Evolutionary conservation across 2,329 filamentous ascomycete species (phyloP), one percentile per base, ranked within the genome.

Genomic region (Xylariaceae sp.): DNA sequence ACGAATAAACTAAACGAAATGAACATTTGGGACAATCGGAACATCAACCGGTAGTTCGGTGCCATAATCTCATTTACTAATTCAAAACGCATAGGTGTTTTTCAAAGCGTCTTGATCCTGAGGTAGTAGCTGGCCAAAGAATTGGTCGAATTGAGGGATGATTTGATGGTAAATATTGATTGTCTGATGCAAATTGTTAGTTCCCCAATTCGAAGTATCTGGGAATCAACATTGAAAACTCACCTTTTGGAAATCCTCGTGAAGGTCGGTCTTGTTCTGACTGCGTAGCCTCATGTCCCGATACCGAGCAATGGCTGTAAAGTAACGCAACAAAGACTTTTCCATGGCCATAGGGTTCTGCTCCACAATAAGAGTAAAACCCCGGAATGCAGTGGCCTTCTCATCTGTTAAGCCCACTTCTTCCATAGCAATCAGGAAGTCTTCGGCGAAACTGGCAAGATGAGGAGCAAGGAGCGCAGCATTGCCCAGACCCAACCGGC

Each of bases 341-440:
- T 97, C 94, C 83, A 99, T 92, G 1, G 91, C 90, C 67, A 91
- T 83, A 0, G 94, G 94, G 66, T 97, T 97, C 67, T 85, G 83
- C 58, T 88, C 81, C 3, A 97, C 88, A 47, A 95, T 81, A 62
- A 87, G 80, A 52, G 89, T 88, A 73, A 99, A 96, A 0, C 94
- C 94, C 65, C 89, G 85, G 70, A 97, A 89, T 0, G 94, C 92
- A 30, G 91, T 91, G 0, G 88, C 90, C 74, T 99, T 99, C 73
- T 99, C 94, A 57, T 95, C 89, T 2, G 90, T 92, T 66, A 89
- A 86, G 50, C 90, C 87, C 34, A 97, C 87, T 60, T 90, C 88
- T 57, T 84, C 81, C 81, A 99, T 95, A 2, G 86, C 84, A 50
- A 77, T 79, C 51, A 99, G 73, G 74, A 96, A 97, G 37, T 88